Conservation (phyloP, 2,329 filamentous ascomycete genomes). For the Hansfordia pulvinata region DNA sequence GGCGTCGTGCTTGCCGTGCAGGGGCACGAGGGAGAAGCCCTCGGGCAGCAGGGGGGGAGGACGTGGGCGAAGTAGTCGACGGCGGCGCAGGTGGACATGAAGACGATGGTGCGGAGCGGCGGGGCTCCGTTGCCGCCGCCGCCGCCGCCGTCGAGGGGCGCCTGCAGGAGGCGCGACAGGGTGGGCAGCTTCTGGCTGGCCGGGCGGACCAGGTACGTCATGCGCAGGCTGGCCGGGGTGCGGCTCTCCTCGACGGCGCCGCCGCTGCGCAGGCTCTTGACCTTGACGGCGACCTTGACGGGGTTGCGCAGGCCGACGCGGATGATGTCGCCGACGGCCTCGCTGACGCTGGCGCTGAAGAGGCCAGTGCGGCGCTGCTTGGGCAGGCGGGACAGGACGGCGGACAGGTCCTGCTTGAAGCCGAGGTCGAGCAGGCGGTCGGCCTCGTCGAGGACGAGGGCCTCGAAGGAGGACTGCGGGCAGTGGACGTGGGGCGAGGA, state of each 20-base stretch:
- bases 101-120: slow-evolving; percentile 83
- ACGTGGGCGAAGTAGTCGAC: slow-evolving; percentile 89
- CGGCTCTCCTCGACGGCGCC: slow-evolving; percentile 62
- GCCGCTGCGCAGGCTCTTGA: slow-evolving; percentile 59
- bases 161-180: slow-evolving; percentile 54
- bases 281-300: slow-evolving; percentile 87
- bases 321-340: slow-evolving; percentile 87
- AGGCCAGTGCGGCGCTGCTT: slow-evolving; percentile 89
- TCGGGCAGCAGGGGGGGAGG: slow-evolving; percentile 58
- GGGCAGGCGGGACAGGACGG: slow-evolving; percentile 69
- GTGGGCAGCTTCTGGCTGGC: slow-evolving; percentile 71
- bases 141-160: slow-evolving; percentile 52
- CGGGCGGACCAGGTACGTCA: slow-evolving; percentile 68
- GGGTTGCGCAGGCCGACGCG: slow-evolving; percentile 86
- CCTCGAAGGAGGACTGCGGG: slow-evolving; percentile 78
- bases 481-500: slow-evolving; percentile 79
- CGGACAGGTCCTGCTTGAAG: slow-evolving; percentile 82
- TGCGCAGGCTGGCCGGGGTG: slow-evolving; percentile 84
- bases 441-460: slow-evolving; percentile 86
- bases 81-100: slow-evolving; percentile 83
- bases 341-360: slow-evolving; percentile 91
- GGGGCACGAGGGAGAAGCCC: slow-evolving; percentile 57
- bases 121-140: too few relatives aligned
- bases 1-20: slow-evolving; percentile 86
- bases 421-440: slow-evolving; percentile 86